Base-by-base conservation (phyloP, 257 asterid genomes). In the Penstemon barbatus region DNA sequence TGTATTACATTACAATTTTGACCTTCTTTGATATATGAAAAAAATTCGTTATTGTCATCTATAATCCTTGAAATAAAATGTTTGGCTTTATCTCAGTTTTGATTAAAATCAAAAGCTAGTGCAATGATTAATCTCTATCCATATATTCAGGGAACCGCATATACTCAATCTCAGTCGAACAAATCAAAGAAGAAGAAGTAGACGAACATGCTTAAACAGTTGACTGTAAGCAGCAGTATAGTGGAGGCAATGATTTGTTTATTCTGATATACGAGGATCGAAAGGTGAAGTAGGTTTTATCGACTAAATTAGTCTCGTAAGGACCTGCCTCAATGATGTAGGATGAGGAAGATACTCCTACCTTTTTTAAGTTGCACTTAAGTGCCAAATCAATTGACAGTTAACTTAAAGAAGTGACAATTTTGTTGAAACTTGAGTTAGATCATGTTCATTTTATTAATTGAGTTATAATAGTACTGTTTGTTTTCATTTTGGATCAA, bases 151-250 rank as follows among this genome's bases (percentile, higher is more conserved):
- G 98, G 98, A 55, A 93, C 98, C 65, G 94, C 98, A 10, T 90
- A 81, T 59, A 43, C 90, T 69, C 91, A 79, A 70, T 85, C 96
- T 68, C 73, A 10, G 77, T 38, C 85, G 63, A 84, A 61, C 91
- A 89, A 93, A 75, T 84, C 81, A 25, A 92, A 86, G 96, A 93
- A 92, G 89, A 92, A 90, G 89, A 92, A 89, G 86, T 92, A 81
- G 85, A 88, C 18, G 66, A 33, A 19, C 61, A 54, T 61, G 40
- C 39, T 41, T 6, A 41, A 61, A 43, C 65, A 59, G 46, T n/a
- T 59, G 7, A 8, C n/a, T 37, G 40, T 39, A 59, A 59, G 36
- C 49, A 59, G 50, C 37, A 40, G 50, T 46, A 46, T 46, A 46
- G 12, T 46, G 52, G 52, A 46, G 52, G 12, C 52, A 7, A 46